Conservation (phyloP, 2,329 filamentous ascomycete species). For the Teratosphaeriaceae sp. region DNA sequence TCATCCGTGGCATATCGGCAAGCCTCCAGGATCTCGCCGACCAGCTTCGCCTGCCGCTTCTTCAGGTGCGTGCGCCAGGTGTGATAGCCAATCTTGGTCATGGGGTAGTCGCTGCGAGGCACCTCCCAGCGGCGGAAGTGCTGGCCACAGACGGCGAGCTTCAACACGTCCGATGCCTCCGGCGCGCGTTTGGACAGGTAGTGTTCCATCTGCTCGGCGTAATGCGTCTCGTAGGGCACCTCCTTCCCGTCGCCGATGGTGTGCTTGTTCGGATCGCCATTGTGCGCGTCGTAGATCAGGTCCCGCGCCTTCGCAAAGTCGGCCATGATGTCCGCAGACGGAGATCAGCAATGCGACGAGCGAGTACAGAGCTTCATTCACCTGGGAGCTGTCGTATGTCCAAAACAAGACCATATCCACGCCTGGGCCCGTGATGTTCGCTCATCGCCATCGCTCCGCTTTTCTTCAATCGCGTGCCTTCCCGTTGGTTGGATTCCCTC, state of each 20-base stretch:
- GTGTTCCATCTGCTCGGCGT: constrained; percentile 69
- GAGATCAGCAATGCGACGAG: background rate
- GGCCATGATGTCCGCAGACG: background rate
- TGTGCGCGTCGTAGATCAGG: constrained; percentile 68
- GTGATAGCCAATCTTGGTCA: constrained; percentile 69
- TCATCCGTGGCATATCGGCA: constrained; percentile 48
- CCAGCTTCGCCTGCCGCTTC: constrained; percentile 63
- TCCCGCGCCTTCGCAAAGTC: constrained; percentile 46
- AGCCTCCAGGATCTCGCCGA: constrained; percentile 46
- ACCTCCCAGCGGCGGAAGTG: constrained; percentile 84
- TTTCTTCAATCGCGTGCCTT: background rate
- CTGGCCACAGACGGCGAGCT: constrained; percentile 73
- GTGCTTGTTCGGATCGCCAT: constrained; percentile 56
- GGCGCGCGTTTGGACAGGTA: constrained; percentile 61
- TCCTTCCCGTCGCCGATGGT: constrained; percentile 37
- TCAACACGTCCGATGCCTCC: constrained; percentile 58
- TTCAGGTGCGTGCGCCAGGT: constrained; percentile 70
- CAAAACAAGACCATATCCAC: too few relatives aligned
- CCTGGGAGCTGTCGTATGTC: too few relatives aligned
- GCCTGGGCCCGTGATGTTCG: too few relatives aligned
- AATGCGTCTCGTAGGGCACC: constrained; percentile 73
- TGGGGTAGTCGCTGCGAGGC: constrained; percentile 64
- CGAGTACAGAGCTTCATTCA: too few relatives aligned
- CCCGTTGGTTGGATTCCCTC: background rate
- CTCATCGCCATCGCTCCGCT: too few relatives aligned